Percentiles rank a stretch among this genome's conserved stretches.
Conservation (phyloP, 495 filamentous ascomycete species). For the Pyrenula aspistea region DNA sequence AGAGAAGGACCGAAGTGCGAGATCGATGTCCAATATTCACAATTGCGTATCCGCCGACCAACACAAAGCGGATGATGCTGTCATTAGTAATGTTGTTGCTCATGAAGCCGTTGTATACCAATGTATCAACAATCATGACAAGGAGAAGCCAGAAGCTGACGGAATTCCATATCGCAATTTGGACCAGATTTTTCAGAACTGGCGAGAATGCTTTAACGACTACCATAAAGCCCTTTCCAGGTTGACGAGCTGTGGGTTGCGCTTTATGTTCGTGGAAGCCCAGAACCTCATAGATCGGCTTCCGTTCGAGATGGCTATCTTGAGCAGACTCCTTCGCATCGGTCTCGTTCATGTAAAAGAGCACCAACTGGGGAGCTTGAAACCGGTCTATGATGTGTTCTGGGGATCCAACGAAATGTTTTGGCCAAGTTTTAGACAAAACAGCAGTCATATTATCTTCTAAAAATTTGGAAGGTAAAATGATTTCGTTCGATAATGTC, state of each 20-base stretch:
- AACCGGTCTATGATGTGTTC: background rate
- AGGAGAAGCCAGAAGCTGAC: background rate
- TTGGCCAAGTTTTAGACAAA: background rate
- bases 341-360: background rate
- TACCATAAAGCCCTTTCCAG: background rate
- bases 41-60: background rate
- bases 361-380: background rate
- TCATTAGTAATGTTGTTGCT: constrained; percentile 1
- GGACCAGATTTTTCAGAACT: constrained; percentile 1
- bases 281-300: background rate
- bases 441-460: background rate
- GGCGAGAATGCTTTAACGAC: background rate
- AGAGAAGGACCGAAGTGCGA: background rate
- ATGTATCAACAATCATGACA: background rate
- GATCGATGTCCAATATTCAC: constrained; percentile 1
- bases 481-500: constrained; percentile 1
- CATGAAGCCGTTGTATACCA: constrained; percentile 1
- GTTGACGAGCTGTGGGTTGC: background rate
- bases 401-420: background rate
- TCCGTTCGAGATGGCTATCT: background rate
- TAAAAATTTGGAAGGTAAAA: background rate
- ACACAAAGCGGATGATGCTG: background rate
- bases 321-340: background rate
- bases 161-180: constrained; percentile 1
- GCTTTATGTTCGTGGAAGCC: background rate